A percentile compares a stretch with the other conserved stretches of the same genome.
Conservation (phyloP, 257 asterid genomes). For the Solanum paucissectum region DNA sequence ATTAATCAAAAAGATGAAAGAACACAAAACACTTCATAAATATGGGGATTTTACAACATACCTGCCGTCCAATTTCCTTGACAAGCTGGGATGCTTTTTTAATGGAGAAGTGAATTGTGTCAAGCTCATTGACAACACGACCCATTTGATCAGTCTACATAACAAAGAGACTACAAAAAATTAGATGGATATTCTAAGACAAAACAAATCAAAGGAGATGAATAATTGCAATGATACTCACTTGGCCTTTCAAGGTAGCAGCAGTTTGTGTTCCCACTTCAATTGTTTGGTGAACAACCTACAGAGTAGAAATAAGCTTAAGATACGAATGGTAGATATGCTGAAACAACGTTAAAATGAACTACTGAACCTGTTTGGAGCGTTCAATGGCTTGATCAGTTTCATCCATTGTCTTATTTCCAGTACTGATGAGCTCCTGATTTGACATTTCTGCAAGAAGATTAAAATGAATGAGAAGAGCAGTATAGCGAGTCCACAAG, state of each 20-base stretch:
- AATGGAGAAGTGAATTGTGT: constrained; percentile 86
- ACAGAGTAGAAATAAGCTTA: constrained; percentile 11
- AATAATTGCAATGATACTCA: constrained; percentile 20
- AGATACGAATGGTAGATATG: neutral
- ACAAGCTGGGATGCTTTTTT: constrained; percentile 97
- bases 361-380: constrained; percentile 71
- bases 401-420: constrained; percentile 79
- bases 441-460: constrained; percentile 76
- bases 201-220: neutral
- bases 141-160: constrained; percentile 98
- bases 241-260: constrained; percentile 89
- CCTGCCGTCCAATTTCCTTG: constrained; percentile 99
- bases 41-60: constrained; percentile 10
- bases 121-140: constrained; percentile 91
- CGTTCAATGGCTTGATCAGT: constrained; percentile 99
- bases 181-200: neutral
- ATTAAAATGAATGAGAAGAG: neutral
- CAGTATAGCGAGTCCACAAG: neutral
- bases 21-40: neutral
- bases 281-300: constrained; percentile 97
- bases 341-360: constrained; percentile 3
- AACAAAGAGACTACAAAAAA: constrained; percentile 3
- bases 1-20: constrained; percentile 4
- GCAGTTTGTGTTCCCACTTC: constrained; percentile 98
- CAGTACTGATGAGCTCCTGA: constrained; percentile 83